Evolutionary conservation across 768 basidiomycete genomes (phyloP).

Genomic region (Sporobolomyces phaffii): DNA sequence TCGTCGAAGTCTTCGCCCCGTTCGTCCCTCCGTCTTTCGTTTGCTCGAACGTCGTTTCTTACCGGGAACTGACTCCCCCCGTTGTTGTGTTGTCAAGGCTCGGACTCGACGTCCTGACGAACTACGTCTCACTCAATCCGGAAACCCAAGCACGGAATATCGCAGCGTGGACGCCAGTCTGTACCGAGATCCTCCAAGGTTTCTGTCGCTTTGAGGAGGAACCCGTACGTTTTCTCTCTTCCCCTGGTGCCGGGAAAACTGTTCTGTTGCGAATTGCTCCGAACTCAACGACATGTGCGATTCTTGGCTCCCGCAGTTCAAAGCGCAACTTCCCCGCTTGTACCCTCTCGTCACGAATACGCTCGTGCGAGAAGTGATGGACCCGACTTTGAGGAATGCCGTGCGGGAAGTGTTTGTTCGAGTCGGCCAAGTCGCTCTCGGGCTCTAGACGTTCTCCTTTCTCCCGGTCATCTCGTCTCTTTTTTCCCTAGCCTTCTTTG

Average conservation of each 20-base stretch:
- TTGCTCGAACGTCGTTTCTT: neutral
- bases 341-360: conserved; percentile 86
- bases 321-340: conserved; percentile 75
- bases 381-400: conserved; percentile 72
- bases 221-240: conserved; percentile 57
- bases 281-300: no score
- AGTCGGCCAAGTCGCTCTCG: conserved; percentile 28
- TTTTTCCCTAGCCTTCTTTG: neutral
- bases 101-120: conserved; percentile 76
- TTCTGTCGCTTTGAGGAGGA: conserved; percentile 84
- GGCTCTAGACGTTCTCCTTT: conserved; percentile 1
- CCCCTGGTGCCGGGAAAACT: no score
- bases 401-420: conserved; percentile 64
- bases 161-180: conserved; percentile 95
- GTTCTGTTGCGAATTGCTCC: no score
- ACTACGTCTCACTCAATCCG: conserved; percentile 79
- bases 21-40: conserved; percentile 52
- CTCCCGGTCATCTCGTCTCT: neutral
- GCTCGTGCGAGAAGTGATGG: conserved; percentile 67
- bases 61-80: conserved; percentile 55
- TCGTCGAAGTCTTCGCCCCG: conserved; percentile 62
- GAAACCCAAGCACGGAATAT: conserved; percentile 95
- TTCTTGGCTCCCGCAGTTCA: conserved; percentile 58
- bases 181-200: conserved; percentile 87
- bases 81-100: no score